These are phyloP conservation scores for Heterobasidion annosum DNA, from an alignment of 1,284 basidiomycete species.

Conservation along the genomic window DNA sequence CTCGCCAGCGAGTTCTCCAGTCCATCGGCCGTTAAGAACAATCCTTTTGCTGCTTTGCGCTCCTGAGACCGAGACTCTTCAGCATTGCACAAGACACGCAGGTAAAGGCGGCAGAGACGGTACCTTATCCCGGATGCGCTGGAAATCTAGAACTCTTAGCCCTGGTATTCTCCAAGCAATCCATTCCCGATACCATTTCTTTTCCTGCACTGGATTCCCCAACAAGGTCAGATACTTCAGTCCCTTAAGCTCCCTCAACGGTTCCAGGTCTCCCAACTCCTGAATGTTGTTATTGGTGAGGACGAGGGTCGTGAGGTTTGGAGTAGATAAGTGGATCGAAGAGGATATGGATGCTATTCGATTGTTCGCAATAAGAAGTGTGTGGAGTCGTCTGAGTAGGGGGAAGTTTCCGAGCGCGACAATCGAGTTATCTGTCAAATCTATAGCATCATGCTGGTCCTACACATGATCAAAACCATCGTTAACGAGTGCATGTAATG, in stretches of 20 bases:
- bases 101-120: constrained; percentile 22
- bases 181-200: constrained; percentile 97
- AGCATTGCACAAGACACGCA: not conserved
- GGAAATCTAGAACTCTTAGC: constrained; percentile 93
- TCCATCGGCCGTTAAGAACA: constrained; percentile 72
- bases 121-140: constrained; percentile 93
- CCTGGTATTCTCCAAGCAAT: constrained; percentile 75
- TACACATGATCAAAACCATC: constrained; percentile 18
- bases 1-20: constrained; percentile 79
- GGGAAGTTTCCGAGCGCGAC: constrained; percentile 82
- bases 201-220: constrained; percentile 89
- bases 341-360: constrained; percentile 77
- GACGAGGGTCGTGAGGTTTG: constrained; percentile 74
- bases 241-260: constrained; percentile 70
- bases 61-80: constrained; percentile 38
- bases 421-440: constrained; percentile 95
- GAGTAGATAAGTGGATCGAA: constrained; percentile 74
- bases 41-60: constrained; percentile 59
- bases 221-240: constrained; percentile 80
- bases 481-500: constrained; percentile 2
- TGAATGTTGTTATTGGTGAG: constrained; percentile 72
- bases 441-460: constrained; percentile 92
- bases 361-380: constrained; percentile 83
- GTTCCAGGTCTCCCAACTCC: constrained; percentile 78
- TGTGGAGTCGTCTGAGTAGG: constrained; percentile 69